phyloP scores from a whole-genome alignment of 129 eudicot species.

The Tagetes erecta region DNA sequence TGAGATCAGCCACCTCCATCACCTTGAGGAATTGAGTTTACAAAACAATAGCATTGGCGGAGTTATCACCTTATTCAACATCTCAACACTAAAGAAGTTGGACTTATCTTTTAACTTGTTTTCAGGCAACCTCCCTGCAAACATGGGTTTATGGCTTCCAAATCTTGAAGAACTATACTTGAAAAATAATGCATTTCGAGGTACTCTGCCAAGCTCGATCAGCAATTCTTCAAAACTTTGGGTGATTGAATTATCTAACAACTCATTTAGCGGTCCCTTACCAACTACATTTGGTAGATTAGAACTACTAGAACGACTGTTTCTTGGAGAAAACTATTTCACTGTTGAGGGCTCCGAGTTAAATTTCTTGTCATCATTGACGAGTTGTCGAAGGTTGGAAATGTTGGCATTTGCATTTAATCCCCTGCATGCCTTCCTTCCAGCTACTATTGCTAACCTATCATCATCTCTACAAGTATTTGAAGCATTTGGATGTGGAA shows the following conservation, averaged over 20 bases:
- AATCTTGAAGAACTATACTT: constrained; percentile 38
- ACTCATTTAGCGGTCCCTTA: constrained; percentile 39
- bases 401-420: constrained; percentile 20
- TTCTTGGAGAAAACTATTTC: constrained; percentile 27
- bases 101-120: constrained; percentile 4
- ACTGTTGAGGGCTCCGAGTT: constrained; percentile 33
- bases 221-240: constrained; percentile 38
- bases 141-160: constrained; percentile 27
- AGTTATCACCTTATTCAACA: constrained; percentile 30
- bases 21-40: constrained; percentile 26
- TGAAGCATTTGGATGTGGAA: constrained; percentile 30
- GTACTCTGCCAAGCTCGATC: constrained; percentile 43
- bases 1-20: constrained; percentile 37
- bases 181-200: constrained; percentile 23
- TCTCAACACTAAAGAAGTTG: constrained; percentile 32
- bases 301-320: constrained; percentile 19
- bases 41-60: constrained; percentile 18
- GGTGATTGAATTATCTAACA: constrained; percentile 7
- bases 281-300: constrained; percentile 42
- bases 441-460: constrained; percentile 35
- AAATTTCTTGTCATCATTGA: constrained; percentile 35
- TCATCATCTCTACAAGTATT: constrained; percentile 27
- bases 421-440: constrained; percentile 35
- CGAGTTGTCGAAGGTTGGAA: constrained; percentile 31
- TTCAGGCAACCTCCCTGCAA: constrained; percentile 38